These are phyloP conservation scores for Bathelium albidoporum DNA, from an alignment of 495 filamentous ascomycete species.

Conservation along the genomic window DNA sequence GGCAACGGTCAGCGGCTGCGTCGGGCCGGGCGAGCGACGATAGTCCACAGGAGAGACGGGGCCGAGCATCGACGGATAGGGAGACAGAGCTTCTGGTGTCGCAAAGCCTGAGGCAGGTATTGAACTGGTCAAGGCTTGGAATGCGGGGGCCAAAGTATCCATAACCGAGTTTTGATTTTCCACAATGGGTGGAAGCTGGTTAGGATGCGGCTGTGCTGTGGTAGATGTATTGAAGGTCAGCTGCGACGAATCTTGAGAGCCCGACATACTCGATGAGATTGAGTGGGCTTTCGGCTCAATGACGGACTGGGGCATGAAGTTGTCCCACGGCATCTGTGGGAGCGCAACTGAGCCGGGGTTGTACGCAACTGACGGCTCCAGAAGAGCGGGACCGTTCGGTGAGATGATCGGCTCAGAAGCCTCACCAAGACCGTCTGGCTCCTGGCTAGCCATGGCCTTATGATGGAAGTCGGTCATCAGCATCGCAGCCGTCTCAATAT, in stretches of 20 bases:
- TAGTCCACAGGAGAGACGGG: constrained; percentile 64
- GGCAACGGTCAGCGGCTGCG: constrained; percentile 32
- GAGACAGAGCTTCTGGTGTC: constrained; percentile 73
- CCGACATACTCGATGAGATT: constrained; percentile 50
- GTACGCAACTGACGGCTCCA: constrained; percentile 41
- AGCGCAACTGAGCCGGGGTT: constrained; percentile 66
- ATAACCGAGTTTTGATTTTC: constrained; percentile 49
- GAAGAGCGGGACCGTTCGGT: constrained; percentile 40
- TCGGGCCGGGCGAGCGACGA: constrained; percentile 52
- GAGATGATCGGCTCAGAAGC: constrained; percentile 64
- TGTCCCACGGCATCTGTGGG: constrained; percentile 85
- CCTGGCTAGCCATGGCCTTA: constrained; percentile 73
- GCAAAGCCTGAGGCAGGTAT: constrained; percentile 58
- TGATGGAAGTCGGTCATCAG: constrained; percentile 98
- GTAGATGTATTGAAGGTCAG: constrained; percentile 45
- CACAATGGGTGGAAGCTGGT: constrained; percentile 56
- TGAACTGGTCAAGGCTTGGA: constrained; percentile 60
- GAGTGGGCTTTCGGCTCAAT: constrained; percentile 51
- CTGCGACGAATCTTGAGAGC: constrained; percentile 55
- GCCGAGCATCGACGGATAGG: constrained; percentile 62
- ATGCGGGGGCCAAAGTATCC: constrained; percentile 49
- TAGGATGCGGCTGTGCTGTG: constrained; percentile 44
- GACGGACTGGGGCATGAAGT: constrained; percentile 55
- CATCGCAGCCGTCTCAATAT: constrained; percentile 97
- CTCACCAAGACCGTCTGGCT: constrained; percentile 52